Percentiles rank a stretch among this genome's conserved stretches.
Conservation (phyloP, 176 grass and related monocot genomes). For the Triticum monococcum region DNA sequence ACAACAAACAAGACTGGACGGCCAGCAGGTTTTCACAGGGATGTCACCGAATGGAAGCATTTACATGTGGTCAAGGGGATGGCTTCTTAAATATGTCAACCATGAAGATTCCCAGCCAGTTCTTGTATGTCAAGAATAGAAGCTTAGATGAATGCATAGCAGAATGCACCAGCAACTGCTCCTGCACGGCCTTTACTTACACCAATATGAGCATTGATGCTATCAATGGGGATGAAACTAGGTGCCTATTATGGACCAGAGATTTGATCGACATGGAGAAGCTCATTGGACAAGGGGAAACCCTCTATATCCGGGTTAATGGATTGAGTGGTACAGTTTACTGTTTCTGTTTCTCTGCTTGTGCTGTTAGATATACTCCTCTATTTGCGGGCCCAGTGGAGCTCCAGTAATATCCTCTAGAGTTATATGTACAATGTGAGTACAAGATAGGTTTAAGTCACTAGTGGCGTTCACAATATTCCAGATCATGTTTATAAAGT, state of each 20-base stretch:
- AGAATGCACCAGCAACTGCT: slow-evolving; percentile 49
- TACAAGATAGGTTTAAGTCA: not conserved
- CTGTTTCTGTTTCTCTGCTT: not conserved
- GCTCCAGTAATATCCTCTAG: not conserved
- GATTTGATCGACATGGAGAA: slow-evolving; percentile 43
- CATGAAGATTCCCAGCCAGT: slow-evolving; percentile 36
- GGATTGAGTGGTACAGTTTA: slow-evolving; percentile 24
- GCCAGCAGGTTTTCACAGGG: not conserved
- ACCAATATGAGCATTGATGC: not conserved
- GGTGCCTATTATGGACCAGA: slow-evolving; percentile 47
- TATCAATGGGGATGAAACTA: slow-evolving; percentile 23
- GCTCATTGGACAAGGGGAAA: slow-evolving; percentile 3
- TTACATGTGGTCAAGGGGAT: slow-evolving; percentile 21
- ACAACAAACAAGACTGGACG: slow-evolving; percentile 6
- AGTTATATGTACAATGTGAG: not conserved
- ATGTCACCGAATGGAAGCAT: slow-evolving; percentile 30
- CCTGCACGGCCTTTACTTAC: slow-evolving; percentile 42
- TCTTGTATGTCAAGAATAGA: slow-evolving; percentile 19
- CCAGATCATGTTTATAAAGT: not conserved
- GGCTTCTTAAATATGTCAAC: slow-evolving; percentile 16
- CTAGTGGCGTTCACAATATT: not conserved
- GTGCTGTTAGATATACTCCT: not conserved
- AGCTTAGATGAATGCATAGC: slow-evolving; percentile 29
- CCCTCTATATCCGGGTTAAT: slow-evolving; percentile 42
- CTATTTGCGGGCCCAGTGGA: not conserved